phyloP scores from a whole-genome alignment of 1,284 basidiomycete species.

The Apiotrichum montevideense region DNA sequence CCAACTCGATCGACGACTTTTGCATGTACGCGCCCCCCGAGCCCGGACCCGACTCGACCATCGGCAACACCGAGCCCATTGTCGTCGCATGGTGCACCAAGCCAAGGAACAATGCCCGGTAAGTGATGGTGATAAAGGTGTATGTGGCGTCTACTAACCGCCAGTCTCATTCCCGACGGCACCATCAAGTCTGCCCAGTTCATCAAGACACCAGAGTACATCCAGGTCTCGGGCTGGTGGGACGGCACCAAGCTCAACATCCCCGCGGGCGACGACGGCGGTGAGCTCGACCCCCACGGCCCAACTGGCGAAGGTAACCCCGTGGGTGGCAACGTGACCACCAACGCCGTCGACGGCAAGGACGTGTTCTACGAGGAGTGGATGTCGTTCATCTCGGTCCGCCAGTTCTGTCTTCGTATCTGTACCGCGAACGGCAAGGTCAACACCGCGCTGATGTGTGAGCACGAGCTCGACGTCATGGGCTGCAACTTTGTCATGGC shows the following conservation, averaged over 20 bases:
- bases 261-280: conserved; percentile 48
- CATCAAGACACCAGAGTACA: conserved; percentile 41
- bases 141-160: too few relatives aligned
- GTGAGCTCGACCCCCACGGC: conserved; percentile 49
- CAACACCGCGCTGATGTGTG: conserved; percentile 32
- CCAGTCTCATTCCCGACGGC: too few relatives aligned
- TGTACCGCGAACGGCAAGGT: conserved; percentile 39
- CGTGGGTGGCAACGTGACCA: conserved; percentile 51
- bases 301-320: conserved; percentile 48
- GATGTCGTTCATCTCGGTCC: conserved; percentile 44
- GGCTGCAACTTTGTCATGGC: conserved; percentile 8
- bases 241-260: conserved; percentile 44
- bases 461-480: conserved; percentile 41
- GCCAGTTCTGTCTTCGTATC: conserved; percentile 45
- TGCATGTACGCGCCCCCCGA: conserved; percentile 38
- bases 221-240: conserved; percentile 49
- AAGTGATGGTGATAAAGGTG: too few relatives aligned
- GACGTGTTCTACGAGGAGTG: conserved; percentile 52
- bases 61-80: conserved; percentile 37
- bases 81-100: conserved; percentile 23
- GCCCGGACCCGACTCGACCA: conserved; percentile 26
- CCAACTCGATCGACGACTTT: conserved; percentile 44
- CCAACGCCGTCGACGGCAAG: conserved; percentile 42
- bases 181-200: conserved; percentile 22
- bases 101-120: neutral